Evolutionary conservation across 2,329 filamentous ascomycete genomes (phyloP).

Genomic region (Neonectria faginata): DNA sequence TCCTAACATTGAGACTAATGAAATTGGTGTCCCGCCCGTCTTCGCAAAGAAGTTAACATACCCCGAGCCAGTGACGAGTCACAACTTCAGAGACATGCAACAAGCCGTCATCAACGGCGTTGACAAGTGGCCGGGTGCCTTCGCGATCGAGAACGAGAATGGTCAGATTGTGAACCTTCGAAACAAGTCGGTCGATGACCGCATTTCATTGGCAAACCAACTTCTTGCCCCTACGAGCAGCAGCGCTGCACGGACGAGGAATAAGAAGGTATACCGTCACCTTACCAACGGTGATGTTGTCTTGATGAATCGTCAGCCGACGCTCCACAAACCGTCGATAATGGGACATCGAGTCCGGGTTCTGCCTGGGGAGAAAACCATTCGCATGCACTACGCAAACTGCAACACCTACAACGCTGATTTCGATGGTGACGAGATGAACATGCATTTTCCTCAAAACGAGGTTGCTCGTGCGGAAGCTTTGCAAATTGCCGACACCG

Average conservation of each 20-base stretch:
- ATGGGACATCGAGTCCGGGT: constrained; percentile 97
- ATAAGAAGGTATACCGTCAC: constrained; percentile 97
- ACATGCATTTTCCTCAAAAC: constrained; percentile 99
- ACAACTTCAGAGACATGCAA: constrained; percentile 96
- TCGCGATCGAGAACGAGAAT: constrained; percentile 95
- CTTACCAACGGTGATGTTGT: constrained; percentile 97
- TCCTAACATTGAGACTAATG: constrained; percentile 98
- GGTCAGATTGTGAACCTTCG: constrained; percentile 90
- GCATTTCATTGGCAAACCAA: constrained; percentile 90
- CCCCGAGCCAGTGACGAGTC: constrained; percentile 95
- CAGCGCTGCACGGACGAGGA: constrained; percentile 78
- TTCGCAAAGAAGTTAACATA: constrained; percentile 97
- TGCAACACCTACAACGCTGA: constrained; percentile 99
- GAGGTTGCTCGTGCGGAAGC: constrained; percentile 94
- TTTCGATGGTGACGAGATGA: constrained; percentile 99
- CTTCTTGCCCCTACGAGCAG: constrained; percentile 86
- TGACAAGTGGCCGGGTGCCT: constrained; percentile 92
- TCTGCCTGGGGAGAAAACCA: constrained; percentile 92
- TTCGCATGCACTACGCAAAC: constrained; percentile 99
- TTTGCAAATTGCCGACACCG: constrained; percentile 91
- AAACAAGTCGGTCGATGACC: constrained; percentile 88
- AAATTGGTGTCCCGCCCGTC: constrained; percentile 98
- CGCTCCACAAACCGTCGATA: constrained; percentile 97
- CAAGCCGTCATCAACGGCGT: constrained; percentile 95
- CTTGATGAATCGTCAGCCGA: constrained; percentile 98